phyloP scores from a whole-genome alignment of 2,329 filamentous ascomycete species.

The Coleophoma eucalyptorum region DNA sequence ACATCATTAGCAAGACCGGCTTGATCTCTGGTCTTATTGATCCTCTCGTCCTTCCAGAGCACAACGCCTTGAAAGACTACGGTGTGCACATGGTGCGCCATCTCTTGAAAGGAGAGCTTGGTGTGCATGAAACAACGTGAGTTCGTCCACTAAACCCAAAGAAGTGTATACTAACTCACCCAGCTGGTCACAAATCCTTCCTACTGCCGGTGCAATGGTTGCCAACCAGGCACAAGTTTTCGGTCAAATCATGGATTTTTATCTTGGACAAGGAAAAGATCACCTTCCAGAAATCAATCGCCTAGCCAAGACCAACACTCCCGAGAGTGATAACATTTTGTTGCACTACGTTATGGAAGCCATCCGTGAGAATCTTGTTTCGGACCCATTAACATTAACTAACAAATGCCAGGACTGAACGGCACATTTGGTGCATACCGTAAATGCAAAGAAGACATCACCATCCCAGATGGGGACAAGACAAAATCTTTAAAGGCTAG shows the following conservation, averaged over 20 bases:
- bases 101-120: constrained; percentile 59
- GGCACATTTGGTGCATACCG: no score
- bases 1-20: constrained; percentile 46
- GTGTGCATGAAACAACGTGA: constrained; percentile 57
- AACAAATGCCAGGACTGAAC: no score
- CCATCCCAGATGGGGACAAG: constrained; percentile 38
- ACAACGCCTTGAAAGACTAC: constrained; percentile 56
- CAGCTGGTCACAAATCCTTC: constrained; percentile 24
- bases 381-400: constrained; percentile 33
- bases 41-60: constrained; percentile 33
- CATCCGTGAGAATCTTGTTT: constrained; percentile 45
- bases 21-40: constrained; percentile 48
- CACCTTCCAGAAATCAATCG: constrained; percentile 58
- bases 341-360: constrained; percentile 68
- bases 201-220: constrained; percentile 62
- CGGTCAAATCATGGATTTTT: constrained; percentile 70
- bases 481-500: constrained; percentile 46
- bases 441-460: no score
- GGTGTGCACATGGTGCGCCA: constrained; percentile 63
- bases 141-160: constrained; percentile 10
- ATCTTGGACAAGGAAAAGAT: constrained; percentile 52
- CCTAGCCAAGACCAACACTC: constrained; percentile 50
- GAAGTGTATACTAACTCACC: no score
- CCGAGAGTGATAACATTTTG: constrained; percentile 58
- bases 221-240: constrained; percentile 71